Base-by-base conservation (phyloP, 1,139 yeast species). In the Candida sp. region DNA sequence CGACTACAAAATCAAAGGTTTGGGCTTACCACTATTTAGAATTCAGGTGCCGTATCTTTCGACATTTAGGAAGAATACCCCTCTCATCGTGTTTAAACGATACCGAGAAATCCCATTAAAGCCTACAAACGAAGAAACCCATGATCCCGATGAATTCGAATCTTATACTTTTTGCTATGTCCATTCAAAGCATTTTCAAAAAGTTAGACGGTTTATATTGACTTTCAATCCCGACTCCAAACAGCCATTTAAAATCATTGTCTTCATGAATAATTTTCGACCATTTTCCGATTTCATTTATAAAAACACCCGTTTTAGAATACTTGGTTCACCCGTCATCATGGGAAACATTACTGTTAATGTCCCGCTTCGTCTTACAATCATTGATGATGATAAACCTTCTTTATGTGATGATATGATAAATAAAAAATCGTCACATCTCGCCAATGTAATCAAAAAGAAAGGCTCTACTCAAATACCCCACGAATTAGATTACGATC, bases 241-340 rank as follows among this genome's bases (percentile, higher is more conserved):
- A 46, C 7, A 34, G 2, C 25, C 46, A 5, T 62, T 68, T 46
- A 61, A 58, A 38, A 48, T 73, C 4, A 38, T 67, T 5, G 49
- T 64, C 44, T 72, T 70, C 45, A 69, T 68, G 52, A 66, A 69
- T 53, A 66, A 65, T 42, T 62, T 55, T 47, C 58, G 64, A 42
- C 74, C 77, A 2, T 70, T 67, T 52, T 60, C 74, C 9, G 79
- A 73, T 50, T 73, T 73, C 50, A 55, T 43, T 30, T 72, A 68
- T 48, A 61, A 63, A 37, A 51, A 51, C 29, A 72, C 77, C 2
- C 52, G 76, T 22, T 73, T 73, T 49, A 55, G 79, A 41, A 55
- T 71, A 2, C 45, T 67, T 22, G 78, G 79, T 2, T 64, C 75
- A 1, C 54, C 73, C 4, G 51, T 70, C 4, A 45, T 63, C 1